Base-by-base conservation (phyloP, 768 basidiomycete genomes). In the Boletus reticulatus region DNA sequence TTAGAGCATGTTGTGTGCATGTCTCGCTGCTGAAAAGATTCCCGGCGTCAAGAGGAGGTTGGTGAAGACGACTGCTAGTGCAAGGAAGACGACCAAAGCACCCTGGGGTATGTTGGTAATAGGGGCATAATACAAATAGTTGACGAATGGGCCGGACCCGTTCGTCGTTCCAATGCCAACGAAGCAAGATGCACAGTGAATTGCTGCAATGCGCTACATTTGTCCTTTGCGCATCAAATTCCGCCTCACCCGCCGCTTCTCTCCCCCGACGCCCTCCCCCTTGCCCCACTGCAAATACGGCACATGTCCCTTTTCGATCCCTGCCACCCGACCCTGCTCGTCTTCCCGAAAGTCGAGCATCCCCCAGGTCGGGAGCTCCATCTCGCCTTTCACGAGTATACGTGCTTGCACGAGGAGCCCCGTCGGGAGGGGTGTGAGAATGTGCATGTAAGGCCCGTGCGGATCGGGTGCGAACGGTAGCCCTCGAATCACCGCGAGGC, bases 221-320 rank as follows among this genome's bases (percentile, higher is more conserved):
- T 93, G 91, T 8, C 83, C 86, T 60, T 82, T 83, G 24, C 94
- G 77, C 92, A 94, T 92, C 68, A 97, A 70, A 73, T 96, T 96
- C 67, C 93, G 79, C 68, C 94, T 79, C 43, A 92, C 84, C 42
- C 85, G 76, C 68, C 86, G 78, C 63, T 78, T 82, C 59, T 88
- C 90, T 11, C 79, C 84, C 3, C 93, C 94, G 11, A 87, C 70
- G 2, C 87, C 90, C 43, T 81, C 84, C 0, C 78, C 80, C 59
- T 81, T 84, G 0, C 87, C 85, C 84, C 86, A 88, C 62, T 87
- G 87, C 67, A 96, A 70, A 72, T 83, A 96, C n/a, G 94, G 86
- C 19, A 84, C 78, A 4, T 73, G 83, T 8, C 78, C 81, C 64
- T 76, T 83, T 14, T 80, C 78, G 16, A 76, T 68, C 1, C 79